phyloP scores from a whole-genome alignment of 2,329 filamentous ascomycete genomes.

The Aspergillus sp. region DNA sequence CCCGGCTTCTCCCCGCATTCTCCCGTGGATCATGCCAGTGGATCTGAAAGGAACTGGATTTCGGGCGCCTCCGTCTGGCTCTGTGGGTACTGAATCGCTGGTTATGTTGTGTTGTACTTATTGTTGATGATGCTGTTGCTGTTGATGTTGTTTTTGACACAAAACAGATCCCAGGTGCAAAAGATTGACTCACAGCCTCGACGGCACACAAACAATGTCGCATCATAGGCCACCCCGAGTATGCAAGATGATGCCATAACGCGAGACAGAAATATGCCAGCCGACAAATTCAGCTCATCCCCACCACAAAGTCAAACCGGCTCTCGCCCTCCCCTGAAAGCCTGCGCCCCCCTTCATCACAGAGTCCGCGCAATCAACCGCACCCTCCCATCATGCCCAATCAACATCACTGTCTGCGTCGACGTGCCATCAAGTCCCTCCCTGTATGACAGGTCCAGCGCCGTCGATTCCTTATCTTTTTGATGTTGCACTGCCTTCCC shows the following conservation, averaged over 20 bases:
- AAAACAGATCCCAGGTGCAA: no score
- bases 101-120: no score
- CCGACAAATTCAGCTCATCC: neutral
- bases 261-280: neutral
- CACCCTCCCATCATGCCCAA: constrained; percentile 51
- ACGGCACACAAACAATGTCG: neutral
- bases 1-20: constrained; percentile 4
- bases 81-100: no score
- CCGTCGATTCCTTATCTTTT: no score
- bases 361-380: constrained; percentile 61
- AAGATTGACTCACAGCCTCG: no score
- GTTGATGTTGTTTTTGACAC: no score
- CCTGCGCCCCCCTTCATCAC: constrained; percentile 43
- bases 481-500: no score
- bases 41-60: no score
- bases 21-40: neutral
- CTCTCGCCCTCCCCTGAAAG: constrained; percentile 3
- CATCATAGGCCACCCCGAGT: neutral
- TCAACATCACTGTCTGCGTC: constrained; percentile 50
- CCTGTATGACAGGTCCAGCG: no score
- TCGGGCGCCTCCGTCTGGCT: neutral
- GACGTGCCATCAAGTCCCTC: no score
- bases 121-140: neutral
- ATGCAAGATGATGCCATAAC: neutral
- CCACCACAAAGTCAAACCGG: constrained; percentile 8